Evolutionary conservation across 2,329 filamentous ascomycete genomes (phyloP).

Genomic region (Cladosporium sp.): DNA sequence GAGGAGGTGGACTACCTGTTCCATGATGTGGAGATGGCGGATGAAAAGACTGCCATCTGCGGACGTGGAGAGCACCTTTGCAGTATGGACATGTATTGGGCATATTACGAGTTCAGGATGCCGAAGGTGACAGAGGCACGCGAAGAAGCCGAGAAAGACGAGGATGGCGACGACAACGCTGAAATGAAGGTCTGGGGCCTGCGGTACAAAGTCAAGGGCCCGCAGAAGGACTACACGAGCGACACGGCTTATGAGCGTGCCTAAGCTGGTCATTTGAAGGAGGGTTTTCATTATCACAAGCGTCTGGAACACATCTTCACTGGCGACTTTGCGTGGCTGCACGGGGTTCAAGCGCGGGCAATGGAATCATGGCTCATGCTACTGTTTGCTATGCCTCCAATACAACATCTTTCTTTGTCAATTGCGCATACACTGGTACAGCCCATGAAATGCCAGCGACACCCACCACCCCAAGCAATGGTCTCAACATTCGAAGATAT

Average conservation of each 20-base stretch:
- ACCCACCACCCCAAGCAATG: constrained; percentile 12
- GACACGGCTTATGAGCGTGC: constrained; percentile 32
- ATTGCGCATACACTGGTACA: too few relatives aligned
- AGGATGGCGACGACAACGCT: constrained; percentile 9
- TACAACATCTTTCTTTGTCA: neutral
- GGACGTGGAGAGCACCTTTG: constrained; percentile 67
- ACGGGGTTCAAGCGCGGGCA: neutral
- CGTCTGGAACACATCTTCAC: too few relatives aligned
- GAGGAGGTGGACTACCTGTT: constrained; percentile 65
- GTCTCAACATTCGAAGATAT: constrained; percentile 19
- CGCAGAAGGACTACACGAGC: constrained; percentile 35
- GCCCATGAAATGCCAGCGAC: neutral
- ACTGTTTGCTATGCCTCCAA: neutral
- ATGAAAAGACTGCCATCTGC: constrained; percentile 45
- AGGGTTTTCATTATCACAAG: neutral
- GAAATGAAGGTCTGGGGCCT: constrained; percentile 32
- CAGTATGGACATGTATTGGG: constrained; percentile 66
- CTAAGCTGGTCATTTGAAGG: neutral
- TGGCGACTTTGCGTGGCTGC: too few relatives aligned
- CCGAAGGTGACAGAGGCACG: constrained; percentile 22
- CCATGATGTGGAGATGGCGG: constrained; percentile 63
- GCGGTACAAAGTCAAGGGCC: constrained; percentile 34
- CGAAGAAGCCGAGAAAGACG: constrained; percentile 12
- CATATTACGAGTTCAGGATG: constrained; percentile 60
- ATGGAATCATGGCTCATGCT: neutral